Evolutionary conservation across 2,329 filamentous ascomycete genomes (phyloP).

Genomic region (Diaporthe aspalathi): DNA sequence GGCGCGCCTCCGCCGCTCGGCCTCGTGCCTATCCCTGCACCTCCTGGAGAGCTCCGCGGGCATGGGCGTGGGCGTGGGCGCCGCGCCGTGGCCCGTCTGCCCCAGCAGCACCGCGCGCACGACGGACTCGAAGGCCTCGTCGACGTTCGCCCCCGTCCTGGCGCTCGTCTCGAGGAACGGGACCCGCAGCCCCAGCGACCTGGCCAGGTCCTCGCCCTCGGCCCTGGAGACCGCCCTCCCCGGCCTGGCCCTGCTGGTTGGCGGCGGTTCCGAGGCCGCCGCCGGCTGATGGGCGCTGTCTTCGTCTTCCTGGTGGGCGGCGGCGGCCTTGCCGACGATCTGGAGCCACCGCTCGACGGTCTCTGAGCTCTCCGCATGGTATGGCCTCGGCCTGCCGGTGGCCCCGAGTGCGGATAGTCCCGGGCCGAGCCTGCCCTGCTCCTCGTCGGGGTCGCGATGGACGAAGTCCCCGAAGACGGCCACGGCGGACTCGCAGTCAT

Average conservation of each 20-base stretch:
- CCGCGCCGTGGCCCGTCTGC: constrained; percentile 40
- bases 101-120: constrained; percentile 44
- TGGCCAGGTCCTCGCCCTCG: constrained; percentile 68
- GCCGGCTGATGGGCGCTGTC: neutral
- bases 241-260: neutral
- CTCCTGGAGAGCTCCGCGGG: neutral
- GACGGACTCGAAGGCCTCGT: constrained; percentile 63
- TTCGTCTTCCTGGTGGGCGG: neutral
- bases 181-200: constrained; percentile 70
- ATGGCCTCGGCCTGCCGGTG: constrained; percentile 5
- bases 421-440: neutral
- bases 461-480: constrained; percentile 6
- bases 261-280: too few species aligned
- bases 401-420: neutral
- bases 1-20: constrained; percentile 19
- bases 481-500: constrained; percentile 15
- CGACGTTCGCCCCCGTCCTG: constrained; percentile 76
- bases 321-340: neutral
- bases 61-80: neutral
- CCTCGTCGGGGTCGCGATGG: neutral
- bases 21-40: constrained; percentile 12
- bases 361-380: neutral
- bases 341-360: constrained; percentile 15
- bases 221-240: constrained; percentile 55
- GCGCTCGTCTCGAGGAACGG: constrained; percentile 80